Conservation (phyloP, 768 basidiomycete species). For the Hirschioporus abietinus region DNA sequence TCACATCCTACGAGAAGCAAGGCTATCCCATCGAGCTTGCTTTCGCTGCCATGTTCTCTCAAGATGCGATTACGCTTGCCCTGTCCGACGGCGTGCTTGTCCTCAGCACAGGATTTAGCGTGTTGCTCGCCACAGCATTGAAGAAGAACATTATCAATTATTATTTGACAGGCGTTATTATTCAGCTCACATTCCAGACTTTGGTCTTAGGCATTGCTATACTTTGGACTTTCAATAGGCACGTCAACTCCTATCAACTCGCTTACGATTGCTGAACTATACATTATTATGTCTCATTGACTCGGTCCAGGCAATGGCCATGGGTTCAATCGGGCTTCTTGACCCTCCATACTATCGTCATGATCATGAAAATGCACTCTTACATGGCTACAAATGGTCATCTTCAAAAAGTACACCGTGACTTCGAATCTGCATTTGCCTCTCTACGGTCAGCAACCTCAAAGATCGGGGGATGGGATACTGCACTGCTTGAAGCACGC, state of each 20-base stretch:
- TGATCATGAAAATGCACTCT: constrained; percentile 97
- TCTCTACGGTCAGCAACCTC: constrained; percentile 43
- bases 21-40: constrained; percentile 73
- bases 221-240: constrained; percentile 89
- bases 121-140: constrained; percentile 77
- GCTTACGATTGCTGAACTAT: constrained; percentile 4
- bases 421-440: constrained; percentile 38
- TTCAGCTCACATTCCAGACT: constrained; percentile 83
- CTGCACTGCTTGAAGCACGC: constrained; percentile 49
- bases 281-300: not conserved
- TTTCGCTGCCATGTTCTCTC: constrained; percentile 85
- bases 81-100: constrained; percentile 82
- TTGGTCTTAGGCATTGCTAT: constrained; percentile 66
- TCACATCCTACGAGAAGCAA: constrained; percentile 68
- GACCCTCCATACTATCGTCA: constrained; percentile 80
- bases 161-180: constrained; percentile 63
- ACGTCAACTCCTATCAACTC: not conserved
- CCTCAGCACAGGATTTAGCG: constrained; percentile 65
- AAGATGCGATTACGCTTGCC: constrained; percentile 78
- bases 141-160: constrained; percentile 78
- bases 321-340: constrained; percentile 96
- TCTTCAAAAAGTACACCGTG: constrained; percentile 49
- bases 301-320: constrained; percentile 70
- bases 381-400: constrained; percentile 88
- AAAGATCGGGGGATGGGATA: constrained; percentile 61